A percentile compares a stretch with the other conserved stretches of the same genome.
These are phyloP conservation scores for Aspergillaceae sp. DNA, from an alignment of 2,329 filamentous ascomycete genomes.

Conservation along the genomic window DNA sequence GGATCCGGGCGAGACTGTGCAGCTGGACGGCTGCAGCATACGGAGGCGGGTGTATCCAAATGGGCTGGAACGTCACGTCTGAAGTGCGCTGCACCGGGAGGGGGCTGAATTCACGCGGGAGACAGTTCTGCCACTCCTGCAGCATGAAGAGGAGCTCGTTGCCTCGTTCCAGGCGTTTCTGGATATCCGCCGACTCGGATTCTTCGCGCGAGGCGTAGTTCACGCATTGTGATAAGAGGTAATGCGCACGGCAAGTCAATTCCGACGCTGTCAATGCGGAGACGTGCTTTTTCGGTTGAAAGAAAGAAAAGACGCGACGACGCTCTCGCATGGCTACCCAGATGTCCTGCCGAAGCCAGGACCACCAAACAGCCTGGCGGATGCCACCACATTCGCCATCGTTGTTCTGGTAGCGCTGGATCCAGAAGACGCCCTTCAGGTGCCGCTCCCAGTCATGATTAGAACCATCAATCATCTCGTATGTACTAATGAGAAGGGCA, in stretches of 20 bases:
- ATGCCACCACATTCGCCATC: conserved; percentile 52
- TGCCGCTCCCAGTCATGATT: conserved; percentile 54
- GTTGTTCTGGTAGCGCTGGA: conserved; percentile 54
- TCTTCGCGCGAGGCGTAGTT: conserved; percentile 51
- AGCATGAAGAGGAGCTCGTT: conserved; percentile 41
- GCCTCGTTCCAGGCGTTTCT: conserved; percentile 38
- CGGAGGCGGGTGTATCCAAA: conserved; percentile 45
- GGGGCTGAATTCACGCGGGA: conserved; percentile 36
- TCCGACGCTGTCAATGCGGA: conserved; percentile 45
- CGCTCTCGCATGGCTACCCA: conserved; percentile 56
- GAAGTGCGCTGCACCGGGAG: conserved; percentile 26
- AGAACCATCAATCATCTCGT: conserved; percentile 57
- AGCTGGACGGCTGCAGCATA: conserved; percentile 45
- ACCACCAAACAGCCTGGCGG: conserved; percentile 55
- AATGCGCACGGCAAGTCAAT: conserved; percentile 46
- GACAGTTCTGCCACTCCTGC: conserved; percentile 41
- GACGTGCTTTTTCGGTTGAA: conserved; percentile 45
- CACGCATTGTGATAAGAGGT: conserved; percentile 48
- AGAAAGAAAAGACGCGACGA: conserved; percentile 50
- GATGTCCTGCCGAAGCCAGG: conserved; percentile 57
- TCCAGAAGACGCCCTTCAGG: conserved; percentile 58
- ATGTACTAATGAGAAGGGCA: conserved; percentile 52
- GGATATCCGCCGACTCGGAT: conserved; percentile 34
- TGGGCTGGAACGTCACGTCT: conserved; percentile 33
- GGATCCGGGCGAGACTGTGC: conserved; percentile 45